Evolutionary conservation across 1,284 basidiomycete genomes (phyloP).

Genomic region (Pseudozyma flocculosa): DNA sequence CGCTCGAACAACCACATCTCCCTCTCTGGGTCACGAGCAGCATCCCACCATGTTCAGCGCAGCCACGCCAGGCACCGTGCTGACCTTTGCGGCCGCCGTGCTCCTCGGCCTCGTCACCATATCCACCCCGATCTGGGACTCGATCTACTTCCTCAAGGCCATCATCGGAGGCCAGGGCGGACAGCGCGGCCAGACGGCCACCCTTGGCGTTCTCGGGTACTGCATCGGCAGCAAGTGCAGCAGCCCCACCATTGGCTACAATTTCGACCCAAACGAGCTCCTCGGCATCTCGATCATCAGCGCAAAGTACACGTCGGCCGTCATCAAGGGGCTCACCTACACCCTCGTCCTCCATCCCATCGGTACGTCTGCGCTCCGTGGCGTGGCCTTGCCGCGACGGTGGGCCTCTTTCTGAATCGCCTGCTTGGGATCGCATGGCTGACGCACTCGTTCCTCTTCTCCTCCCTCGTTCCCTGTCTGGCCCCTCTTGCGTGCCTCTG

Average conservation of each 20-base stretch:
- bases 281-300: conserved; percentile 34
- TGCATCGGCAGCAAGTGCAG: conserved; percentile 38
- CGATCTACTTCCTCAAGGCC: conserved; percentile 45
- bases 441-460: too few species aligned
- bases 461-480: background rate
- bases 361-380: background rate
- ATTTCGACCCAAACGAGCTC: conserved; percentile 48
- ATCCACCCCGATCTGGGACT: conserved; percentile 47
- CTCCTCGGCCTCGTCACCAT: conserved; percentile 47
- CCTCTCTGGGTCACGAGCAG: too few species aligned
- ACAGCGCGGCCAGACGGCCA: conserved; percentile 21
- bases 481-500: background rate
- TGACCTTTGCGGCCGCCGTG: conserved; percentile 41
- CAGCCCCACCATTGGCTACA: conserved; percentile 39
- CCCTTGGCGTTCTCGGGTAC: conserved; percentile 43
- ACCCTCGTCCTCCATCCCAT: conserved; percentile 48
- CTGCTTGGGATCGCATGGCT: too few species aligned
- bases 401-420: too few species aligned
- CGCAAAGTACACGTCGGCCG: conserved; percentile 28
- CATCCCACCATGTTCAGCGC: conserved; percentile 26
- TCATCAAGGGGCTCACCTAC: conserved; percentile 52
- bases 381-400: too few species aligned
- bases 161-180: conserved; percentile 32
- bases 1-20: too few species aligned
- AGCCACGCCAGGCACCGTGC: conserved; percentile 43